Evolutionary conservation across 768 basidiomycete genomes (phyloP), one percentile per base, ranked within the genome.

Genomic region (Termitomyces eurrhizus): DNA sequence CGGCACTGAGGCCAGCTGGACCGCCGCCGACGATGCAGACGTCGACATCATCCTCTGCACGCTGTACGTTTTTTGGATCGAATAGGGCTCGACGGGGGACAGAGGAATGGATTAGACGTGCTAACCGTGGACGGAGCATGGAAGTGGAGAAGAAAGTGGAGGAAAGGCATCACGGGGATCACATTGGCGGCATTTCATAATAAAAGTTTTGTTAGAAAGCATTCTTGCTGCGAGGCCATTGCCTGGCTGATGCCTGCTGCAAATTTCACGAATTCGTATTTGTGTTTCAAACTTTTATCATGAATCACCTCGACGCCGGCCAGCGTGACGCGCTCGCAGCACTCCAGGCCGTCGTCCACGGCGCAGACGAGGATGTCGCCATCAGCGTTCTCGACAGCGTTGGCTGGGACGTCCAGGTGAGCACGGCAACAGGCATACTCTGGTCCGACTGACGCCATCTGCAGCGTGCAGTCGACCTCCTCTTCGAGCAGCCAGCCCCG

Each of bases 1-100:
- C 96, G n/a, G 96, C 95, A 64, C 88, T 89, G 62, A 99, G 82
- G 7, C 97, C 96, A 0, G 97, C 96, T 0, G 97, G 97, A 3
- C 95, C 97, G 3, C 83, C 95, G 11, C 96, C 96, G 58, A 97
- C 95, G 69, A 99, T 98, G 72, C 94, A 96, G 39, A 98, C 95
- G 67, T 99, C 96, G 39, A 95, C 95, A 48, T 93, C 85, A 68
- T 98, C 97, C 46, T 87, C 83, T n/a, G 86, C 85, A 13, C 95
- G 84, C 64, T 97, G 92, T 18, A 94, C 79, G n/a, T 71, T 74
- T 16, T 73, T 73, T 0, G 87, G 83, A 67, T 90, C 81, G 70
- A 78, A 80, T 64, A 80, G 67, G 58, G 49, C 14, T 37, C 56
- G 18, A 18, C 62, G 59, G 5, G 52, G 37, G 29, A 44, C 48